phyloP scores from a whole-genome alignment of 306 rosid genomes.

The Castanospermum australe region DNA sequence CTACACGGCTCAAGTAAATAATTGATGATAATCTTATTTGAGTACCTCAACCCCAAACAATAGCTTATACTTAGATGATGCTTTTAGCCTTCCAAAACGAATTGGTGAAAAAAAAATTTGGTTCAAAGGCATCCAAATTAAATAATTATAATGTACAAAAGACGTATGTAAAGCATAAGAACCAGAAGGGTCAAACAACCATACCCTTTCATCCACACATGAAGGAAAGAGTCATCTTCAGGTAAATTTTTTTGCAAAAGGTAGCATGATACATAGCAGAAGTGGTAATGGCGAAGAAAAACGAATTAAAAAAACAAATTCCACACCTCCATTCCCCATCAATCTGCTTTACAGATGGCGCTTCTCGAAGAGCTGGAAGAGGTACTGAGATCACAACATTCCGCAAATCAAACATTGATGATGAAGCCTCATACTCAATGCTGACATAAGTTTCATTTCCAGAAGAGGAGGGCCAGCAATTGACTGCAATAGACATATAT shows the following conservation, averaged over 20 bases:
- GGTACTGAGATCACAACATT: constrained; percentile 85
- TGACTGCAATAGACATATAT: constrained; percentile 61
- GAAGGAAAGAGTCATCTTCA: not conserved
- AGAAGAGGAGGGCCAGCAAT: constrained; percentile 98
- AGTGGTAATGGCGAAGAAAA: not conserved
- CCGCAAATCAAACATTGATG: constrained; percentile 77
- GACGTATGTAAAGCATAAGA: not conserved
- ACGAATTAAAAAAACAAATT: not conserved
- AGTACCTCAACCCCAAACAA: not conserved
- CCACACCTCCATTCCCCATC: constrained; percentile 92
- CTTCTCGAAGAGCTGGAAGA: constrained; percentile 94
- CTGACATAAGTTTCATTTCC: constrained; percentile 95
- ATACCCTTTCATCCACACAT: not conserved
- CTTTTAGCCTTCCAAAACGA: not conserved
- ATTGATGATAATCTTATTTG: not conserved
- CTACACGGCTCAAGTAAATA: not conserved
- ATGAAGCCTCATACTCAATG: constrained; percentile 92
- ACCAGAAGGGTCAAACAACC: not conserved
- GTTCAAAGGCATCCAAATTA: not conserved
- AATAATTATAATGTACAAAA: not conserved
- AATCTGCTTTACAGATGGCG: constrained; percentile 81
- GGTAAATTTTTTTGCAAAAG: not conserved
- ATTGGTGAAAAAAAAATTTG: not conserved
- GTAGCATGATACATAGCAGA: not conserved
- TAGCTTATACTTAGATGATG: not conserved